Base-by-base conservation (phyloP, 306 rosid genomes). In the Gastrolobium villosum region DNA sequence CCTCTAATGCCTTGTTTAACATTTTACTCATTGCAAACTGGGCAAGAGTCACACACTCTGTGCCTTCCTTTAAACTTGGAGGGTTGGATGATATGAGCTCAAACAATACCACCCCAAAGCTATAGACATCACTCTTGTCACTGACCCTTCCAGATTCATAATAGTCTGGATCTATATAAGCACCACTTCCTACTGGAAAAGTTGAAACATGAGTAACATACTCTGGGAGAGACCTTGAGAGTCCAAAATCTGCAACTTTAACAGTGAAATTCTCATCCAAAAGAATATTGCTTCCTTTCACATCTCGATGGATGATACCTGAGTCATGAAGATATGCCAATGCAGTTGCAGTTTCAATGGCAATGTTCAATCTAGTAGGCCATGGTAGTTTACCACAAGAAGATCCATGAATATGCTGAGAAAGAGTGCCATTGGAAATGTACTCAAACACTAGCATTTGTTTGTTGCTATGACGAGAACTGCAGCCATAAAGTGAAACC, bases 241-340 rank as follows among this genome's bases (percentile, higher is more conserved):
- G 82, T 31, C 94, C 97, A 28, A 91, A 91, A 75, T 89, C 97
- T 5, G 90, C 90, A 55, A 91, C 92, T 82, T 86, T 91, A 14
- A 84, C 97, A 0, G 35, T 31, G 28, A 85, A 86, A 40, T 77
- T 56, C 32, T 83, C 55, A 81, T 88, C 91, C 9, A 89, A 80
- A 65, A 91, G 92, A 67, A 89, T 86, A 52, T 89, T 91, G 41
- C 65, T 83, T 50, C 88, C 83, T 75, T 89, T 91, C 26, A 89
- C 86, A 56, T 91, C 91, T 0, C 91, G 94, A 86, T 91, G 97
- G 70, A 91, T 83, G 65, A 89, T 82, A 5, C 84, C 88, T n/a
- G 91, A 83, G 3, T 84, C 88, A 15, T 91, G 97, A 69, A 91
- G 97, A 76, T 84, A 91, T 31, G 67, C 57, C 80, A 89, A 78